These are phyloP conservation scores for Panellus pusillus DNA, from an alignment of 768 basidiomycete genomes.

Conservation along the genomic window DNA sequence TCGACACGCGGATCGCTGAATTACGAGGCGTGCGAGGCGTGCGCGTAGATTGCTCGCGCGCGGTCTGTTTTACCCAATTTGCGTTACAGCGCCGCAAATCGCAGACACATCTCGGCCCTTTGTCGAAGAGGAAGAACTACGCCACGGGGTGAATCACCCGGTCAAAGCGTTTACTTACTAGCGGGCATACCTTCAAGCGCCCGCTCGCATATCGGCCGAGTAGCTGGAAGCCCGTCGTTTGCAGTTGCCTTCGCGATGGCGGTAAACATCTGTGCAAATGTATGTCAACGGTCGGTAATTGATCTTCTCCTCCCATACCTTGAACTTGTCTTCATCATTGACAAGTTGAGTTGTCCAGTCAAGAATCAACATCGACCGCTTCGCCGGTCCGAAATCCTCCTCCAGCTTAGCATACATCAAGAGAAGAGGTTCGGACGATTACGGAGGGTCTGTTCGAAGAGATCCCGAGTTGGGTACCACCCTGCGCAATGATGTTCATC, in stretches of 20 bases:
- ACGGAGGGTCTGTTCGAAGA: slow-evolving; percentile 96
- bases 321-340: slow-evolving; percentile 89
- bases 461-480: slow-evolving; percentile 92
- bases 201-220: slow-evolving; percentile 93
- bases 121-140: slow-evolving; percentile 83
- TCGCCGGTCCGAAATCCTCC: slow-evolving; percentile 93
- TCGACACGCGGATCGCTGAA: slow-evolving; percentile 96
- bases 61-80: slow-evolving; percentile 99
- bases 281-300: not conserved
- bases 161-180: not conserved
- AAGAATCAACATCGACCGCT: slow-evolving; percentile 93
- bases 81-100: slow-evolving; percentile 93
- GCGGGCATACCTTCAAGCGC: slow-evolving; percentile 68
- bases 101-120: slow-evolving; percentile 96
- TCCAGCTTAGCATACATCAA: slow-evolving; percentile 94
- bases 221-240: slow-evolving; percentile 95
- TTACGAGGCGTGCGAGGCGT: slow-evolving; percentile 96
- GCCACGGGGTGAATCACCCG: not conserved
- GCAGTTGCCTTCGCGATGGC: slow-evolving; percentile 95
- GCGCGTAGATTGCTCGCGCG: slow-evolving; percentile 93
- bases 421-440: slow-evolving; percentile 92
- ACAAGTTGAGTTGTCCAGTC: slow-evolving; percentile 90
- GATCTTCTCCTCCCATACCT: slow-evolving; percentile 49
- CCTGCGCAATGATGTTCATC: slow-evolving; percentile 47
- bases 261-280: slow-evolving; percentile 75